These are phyloP conservation scores for Ceratobasidium sp. DNA, from an alignment of 1,284 basidiomycete genomes.

Conservation along the genomic window DNA sequence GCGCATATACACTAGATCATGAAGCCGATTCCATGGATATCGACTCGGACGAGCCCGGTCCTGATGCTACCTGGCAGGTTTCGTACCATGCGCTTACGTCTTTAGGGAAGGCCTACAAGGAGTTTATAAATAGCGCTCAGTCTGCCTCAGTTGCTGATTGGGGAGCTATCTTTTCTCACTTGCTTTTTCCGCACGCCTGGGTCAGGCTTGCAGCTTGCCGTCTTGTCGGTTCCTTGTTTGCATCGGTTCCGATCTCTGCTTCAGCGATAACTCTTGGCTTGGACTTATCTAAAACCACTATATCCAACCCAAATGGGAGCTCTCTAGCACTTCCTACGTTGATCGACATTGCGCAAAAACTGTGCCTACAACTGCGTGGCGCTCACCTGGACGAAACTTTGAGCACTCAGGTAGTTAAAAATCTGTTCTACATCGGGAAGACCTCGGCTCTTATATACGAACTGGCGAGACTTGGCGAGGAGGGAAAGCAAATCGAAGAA, in stretches of 20 bases:
- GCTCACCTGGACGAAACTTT: conserved; percentile 82
- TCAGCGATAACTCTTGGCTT: conserved; percentile 57
- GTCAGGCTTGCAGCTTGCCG: conserved; percentile 88
- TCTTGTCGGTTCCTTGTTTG: conserved; percentile 81
- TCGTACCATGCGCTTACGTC: conserved; percentile 86
- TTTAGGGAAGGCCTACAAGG: conserved; percentile 73
- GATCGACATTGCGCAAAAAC: conserved; percentile 80
- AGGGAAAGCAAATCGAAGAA: conserved; percentile 56
- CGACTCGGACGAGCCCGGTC: conserved; percentile 50
- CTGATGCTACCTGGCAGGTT: conserved; percentile 72
- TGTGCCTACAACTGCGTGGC: conserved; percentile 87
- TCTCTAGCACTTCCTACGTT: conserved; percentile 71
- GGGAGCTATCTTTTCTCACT: conserved; percentile 73
- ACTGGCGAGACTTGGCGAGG: conserved; percentile 51
- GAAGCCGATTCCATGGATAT: conserved; percentile 64
- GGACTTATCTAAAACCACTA: conserved; percentile 16
- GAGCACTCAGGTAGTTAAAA: conserved; percentile 92
- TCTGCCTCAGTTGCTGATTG: conserved; percentile 60
- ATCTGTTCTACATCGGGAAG: conserved; percentile 92
- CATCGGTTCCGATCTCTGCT: conserved; percentile 62
- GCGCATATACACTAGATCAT: conserved; percentile 61
- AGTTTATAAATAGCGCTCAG: conserved; percentile 70
- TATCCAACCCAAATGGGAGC: conserved; percentile 59
- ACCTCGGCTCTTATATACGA: conserved; percentile 73
- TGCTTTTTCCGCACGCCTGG: conserved; percentile 96